Percentiles rank a stretch among this genome's conserved stretches.
phyloP scores from a whole-genome alignment of 2,329 filamentous ascomycete genomes.

The Apiospora phragmitis region DNA sequence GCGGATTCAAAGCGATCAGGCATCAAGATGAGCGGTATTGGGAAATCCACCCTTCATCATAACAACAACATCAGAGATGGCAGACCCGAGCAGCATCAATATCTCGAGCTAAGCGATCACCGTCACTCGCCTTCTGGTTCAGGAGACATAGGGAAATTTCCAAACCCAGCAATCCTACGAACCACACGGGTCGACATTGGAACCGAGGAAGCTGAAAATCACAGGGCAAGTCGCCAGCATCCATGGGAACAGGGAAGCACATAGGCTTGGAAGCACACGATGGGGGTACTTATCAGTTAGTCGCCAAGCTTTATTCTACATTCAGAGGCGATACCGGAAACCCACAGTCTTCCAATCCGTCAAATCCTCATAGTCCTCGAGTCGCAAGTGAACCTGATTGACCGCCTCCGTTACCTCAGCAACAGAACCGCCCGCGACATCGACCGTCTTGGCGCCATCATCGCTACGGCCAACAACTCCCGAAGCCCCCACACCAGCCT shows the following conservation, averaged over 20 bases:
- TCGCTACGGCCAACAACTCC: conserved; percentile 39
- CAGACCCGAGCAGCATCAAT: not conserved
- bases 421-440: conserved; percentile 23
- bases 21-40: not conserved
- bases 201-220: not conserved
- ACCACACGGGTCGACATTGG: not conserved
- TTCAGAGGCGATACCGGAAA: conserved; percentile 57
- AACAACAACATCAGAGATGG: not conserved
- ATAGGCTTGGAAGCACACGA: not conserved
- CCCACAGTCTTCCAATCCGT: conserved; percentile 62
- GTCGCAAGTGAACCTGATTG: conserved; percentile 38
- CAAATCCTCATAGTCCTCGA: conserved; percentile 54
- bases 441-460: conserved; percentile 32
- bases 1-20: not conserved
- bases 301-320: not conserved
- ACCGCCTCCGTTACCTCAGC: conserved; percentile 30
- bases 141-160: not conserved
- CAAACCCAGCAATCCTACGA: not conserved
- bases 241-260: not conserved
- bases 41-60: too few species aligned
- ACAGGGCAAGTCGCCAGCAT: not conserved
- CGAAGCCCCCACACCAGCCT: conserved; percentile 43
- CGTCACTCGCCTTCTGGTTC: not conserved
- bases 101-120: not conserved
- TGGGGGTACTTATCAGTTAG: not conserved